These are phyloP conservation scores for Quercus cerris DNA, from an alignment of 306 rosid species.

Conservation along the genomic window DNA sequence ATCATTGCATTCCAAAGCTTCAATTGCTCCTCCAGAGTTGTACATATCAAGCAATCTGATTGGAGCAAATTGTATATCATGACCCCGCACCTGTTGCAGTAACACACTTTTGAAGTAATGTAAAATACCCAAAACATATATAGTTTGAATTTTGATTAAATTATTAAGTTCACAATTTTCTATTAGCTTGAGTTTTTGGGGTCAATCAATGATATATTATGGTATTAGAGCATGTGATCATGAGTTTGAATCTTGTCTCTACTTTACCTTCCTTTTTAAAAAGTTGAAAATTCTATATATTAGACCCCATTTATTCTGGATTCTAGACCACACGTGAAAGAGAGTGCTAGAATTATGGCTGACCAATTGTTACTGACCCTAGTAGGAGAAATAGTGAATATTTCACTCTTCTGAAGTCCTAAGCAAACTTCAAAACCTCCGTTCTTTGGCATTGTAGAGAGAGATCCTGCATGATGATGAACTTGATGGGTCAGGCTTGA, in stretches of 20 bases:
- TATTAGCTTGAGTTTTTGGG: no score
- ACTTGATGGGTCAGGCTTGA: background rate
- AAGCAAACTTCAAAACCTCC: constrained; percentile 47
- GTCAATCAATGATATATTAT: no score
- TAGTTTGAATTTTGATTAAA: no score
- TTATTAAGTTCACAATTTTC: no score
- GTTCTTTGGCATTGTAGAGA: constrained; percentile 38
- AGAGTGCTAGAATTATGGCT: background rate
- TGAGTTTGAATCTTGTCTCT: no score
- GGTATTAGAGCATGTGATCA: no score
- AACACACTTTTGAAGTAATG: background rate
- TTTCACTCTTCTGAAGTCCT: constrained; percentile 49
- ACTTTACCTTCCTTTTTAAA: no score
- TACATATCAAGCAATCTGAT: constrained; percentile 66
- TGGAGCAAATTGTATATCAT: constrained; percentile 47
- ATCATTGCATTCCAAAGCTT: constrained; percentile 32
- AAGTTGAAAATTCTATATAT: no score
- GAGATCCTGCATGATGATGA: constrained; percentile 37
- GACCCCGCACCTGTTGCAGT: constrained; percentile 38
- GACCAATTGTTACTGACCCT: constrained; percentile 26
- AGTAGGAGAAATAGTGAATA: constrained; percentile 57
- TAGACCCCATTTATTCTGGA: no score
- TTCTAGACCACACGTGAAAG: no score
- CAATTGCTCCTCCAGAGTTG: constrained; percentile 70
- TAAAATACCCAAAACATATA: background rate